Evolutionary conservation across 2,329 filamentous ascomycete species (phyloP), one percentile per base, ranked within the genome.

Genomic region (Colletotrichum lupini): DNA sequence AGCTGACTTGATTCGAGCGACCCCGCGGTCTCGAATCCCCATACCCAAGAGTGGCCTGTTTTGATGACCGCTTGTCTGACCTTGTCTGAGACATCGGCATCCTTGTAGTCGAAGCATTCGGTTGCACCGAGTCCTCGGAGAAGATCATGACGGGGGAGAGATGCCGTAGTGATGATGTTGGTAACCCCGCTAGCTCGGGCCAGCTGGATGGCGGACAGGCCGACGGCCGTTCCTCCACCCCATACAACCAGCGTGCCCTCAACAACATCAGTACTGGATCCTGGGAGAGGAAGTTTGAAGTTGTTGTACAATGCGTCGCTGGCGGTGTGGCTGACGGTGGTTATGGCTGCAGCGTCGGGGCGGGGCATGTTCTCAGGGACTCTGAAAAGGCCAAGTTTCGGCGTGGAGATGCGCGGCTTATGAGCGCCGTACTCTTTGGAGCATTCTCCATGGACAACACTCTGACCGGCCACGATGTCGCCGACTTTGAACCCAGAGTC

Each of bases 271-370:
- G n/a, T 12, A 3, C 12, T 56, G 12, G 9, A 22, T 28, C 53
- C 28, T 12, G 66, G 66, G 8, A 62, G 12, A 11, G 46, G 57
- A 14, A 68, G 66, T 12, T 19, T 9, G n/a, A 68, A 52, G 19
- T 55, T 46, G 49, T 68, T 68, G 22, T 42, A 68, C 9, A 68
- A 28, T 16, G 57, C 66, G 14, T 68, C 66, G 57, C 24, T 37
- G 5, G 66, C 66, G 3, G 66, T 56, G 35, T 61, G 57, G 9
- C 55, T n/a, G 11, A 30, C 28, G 16, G 22, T 22, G n/a, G 35
- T 68, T 28, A 68, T 28, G 7, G 66, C 56, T 11, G 66, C 66
- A 7, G 57, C 66, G 22, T 68, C 57, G n/a, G 28, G 11, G 7
- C 30, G 12, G n/a, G 66, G 22, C 49, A 68, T 52, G 12, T 42